Evolutionary conservation across 2,329 filamentous ascomycete genomes (phyloP), one percentile per base, ranked within the genome.

Genomic region (Penicillium sp.): DNA sequence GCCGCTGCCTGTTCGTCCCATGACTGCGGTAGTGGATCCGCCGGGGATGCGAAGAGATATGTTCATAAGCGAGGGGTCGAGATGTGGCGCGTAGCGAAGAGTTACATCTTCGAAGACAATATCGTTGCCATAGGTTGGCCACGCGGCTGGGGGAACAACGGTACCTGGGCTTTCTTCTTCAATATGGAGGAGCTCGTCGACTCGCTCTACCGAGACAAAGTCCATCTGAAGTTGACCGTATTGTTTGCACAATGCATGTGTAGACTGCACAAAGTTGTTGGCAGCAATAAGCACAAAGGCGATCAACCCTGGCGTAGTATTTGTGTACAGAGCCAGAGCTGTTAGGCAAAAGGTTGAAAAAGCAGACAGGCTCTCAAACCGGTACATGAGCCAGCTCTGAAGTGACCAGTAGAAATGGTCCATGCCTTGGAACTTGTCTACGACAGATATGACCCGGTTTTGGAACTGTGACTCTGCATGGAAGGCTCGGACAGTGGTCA

Each of bases 351-450:
- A 87, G 0, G 87, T 89, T 7, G 88, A 88, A 3, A 80, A 65
- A 0, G 86, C 87, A 0, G 89, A 89, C 5, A 91, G 71, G 8
- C 76, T 69, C 58, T 89, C 85, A 48, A 93, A 92, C 11, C 90
- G 83, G 62, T 87, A 89, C 65, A 84, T 84, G 2, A 95, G 77
- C 90, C 90, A 95, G 7, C 83, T 82, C 57, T 95, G 89, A 36
- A 95, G 77, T 50, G 84, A 88, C 87, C 90, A 95, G 72, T 95
- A 95, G 72, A 95, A 95, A 67, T 96, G 91, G 62, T 96, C 91
- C 80, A 95, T 93, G 65, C 89, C 89, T 67, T 95, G 91, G 64
- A 95, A 95, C 14, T 84, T 83, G 63, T 95, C 90, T 0, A 90
- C 89, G 0, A 90, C 89, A 2, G 79, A 75, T 29, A 96, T 85